Percentiles rank a stretch among this genome's conserved stretches.
These are phyloP conservation scores for Parastagonospora nodorum DNA, from an alignment of 2,329 filamentous ascomycete species.

Conservation along the genomic window DNA sequence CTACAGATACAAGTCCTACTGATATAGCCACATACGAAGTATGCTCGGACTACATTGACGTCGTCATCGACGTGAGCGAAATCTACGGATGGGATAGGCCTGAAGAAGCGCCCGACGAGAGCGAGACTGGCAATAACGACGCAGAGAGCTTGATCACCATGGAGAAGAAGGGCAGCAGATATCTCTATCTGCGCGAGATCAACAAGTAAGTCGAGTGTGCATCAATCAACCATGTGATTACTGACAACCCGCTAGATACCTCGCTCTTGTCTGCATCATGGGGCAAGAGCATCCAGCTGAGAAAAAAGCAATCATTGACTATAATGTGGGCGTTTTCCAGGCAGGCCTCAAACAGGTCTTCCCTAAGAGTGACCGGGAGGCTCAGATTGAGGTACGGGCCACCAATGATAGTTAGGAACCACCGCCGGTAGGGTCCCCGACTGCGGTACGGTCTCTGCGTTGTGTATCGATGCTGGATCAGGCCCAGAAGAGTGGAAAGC, in stretches of 20 bases:
- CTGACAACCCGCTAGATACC: slow-evolving; percentile 60
- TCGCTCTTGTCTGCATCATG: slow-evolving; percentile 85
- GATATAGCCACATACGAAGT: slow-evolving; percentile 98
- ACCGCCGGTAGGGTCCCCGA: no score
- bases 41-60: slow-evolving; percentile 97
- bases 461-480: no score
- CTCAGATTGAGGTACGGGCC: slow-evolving; percentile 28
- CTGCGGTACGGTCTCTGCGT: no score
- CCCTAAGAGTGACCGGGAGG: slow-evolving; percentile 49
- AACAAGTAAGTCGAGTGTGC: slow-evolving; percentile 65
- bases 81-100: slow-evolving; percentile 79
- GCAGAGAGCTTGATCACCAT: slow-evolving; percentile 67
- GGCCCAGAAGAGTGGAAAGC: no score
- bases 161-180: slow-evolving; percentile 62
- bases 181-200: slow-evolving; percentile 69
- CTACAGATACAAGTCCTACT: slow-evolving; percentile 88
- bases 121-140: slow-evolving; percentile 55
- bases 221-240: not conserved
- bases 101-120: slow-evolving; percentile 36
- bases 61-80: slow-evolving; percentile 95
- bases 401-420: slow-evolving; percentile 11
- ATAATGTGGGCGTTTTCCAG: slow-evolving; percentile 84
- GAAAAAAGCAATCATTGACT: slow-evolving; percentile 82
- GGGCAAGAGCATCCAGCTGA: slow-evolving; percentile 79
- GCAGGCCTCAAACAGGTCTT: slow-evolving; percentile 81